Conservation (phyloP, 441 rosid genomes). For the Viola pubescens region DNA sequence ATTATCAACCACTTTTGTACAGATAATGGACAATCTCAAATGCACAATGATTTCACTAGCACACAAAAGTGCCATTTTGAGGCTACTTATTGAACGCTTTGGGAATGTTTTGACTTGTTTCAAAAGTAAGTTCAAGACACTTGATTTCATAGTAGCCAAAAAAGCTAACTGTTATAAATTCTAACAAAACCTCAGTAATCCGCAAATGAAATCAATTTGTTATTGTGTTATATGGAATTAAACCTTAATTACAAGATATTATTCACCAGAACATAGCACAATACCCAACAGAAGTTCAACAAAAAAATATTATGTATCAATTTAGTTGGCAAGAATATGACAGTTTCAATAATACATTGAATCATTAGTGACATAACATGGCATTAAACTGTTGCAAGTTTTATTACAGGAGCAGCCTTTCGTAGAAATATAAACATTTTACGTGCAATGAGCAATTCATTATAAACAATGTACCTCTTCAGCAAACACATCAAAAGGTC, state of each 20-base stretch:
- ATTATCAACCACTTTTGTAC: neutral
- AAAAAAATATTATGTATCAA: too few species aligned
- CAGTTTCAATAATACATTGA: neutral
- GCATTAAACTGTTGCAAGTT: neutral
- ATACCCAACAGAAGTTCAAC: neutral
- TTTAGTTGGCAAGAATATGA: too few species aligned
- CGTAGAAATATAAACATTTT: neutral
- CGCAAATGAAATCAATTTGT: too few species aligned
- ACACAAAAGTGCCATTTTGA: too few species aligned
- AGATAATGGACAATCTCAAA: too few species aligned
- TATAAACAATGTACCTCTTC: conserved; percentile 54
- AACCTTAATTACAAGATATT: too few species aligned
- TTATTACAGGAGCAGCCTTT: neutral
- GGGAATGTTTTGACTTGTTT: neutral
- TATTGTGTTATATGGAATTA: too few species aligned
- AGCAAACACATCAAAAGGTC: conserved; percentile 90
- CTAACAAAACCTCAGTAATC: too few species aligned
- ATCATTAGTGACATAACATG: conserved; percentile 4
- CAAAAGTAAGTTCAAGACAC: too few species aligned
- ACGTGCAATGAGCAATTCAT: neutral
- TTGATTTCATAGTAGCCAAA: too few species aligned
- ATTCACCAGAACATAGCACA: neutral
- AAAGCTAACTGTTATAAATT: too few species aligned
- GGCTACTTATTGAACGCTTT: neutral
- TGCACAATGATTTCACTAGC: too few species aligned